A percentile compares a stretch with the other conserved stretches of the same genome.
Evolutionary conservation across 805 yeast genomes (phyloP).

Genomic region (Myxozyma lipomycoides): DNA sequence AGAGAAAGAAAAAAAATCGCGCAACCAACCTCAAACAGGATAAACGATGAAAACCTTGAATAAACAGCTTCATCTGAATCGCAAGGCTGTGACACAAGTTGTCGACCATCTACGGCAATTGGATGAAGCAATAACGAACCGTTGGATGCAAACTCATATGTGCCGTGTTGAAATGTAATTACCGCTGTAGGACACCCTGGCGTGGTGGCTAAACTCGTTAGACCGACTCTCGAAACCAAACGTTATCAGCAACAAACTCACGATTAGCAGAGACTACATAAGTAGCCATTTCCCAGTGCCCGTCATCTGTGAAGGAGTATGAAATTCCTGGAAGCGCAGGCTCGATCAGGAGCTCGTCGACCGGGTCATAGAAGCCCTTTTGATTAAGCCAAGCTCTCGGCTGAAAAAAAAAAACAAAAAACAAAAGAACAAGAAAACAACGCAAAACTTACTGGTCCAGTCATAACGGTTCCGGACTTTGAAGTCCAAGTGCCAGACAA

Average conservation of each 20-base stretch:
- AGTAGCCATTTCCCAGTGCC: slow-evolving; percentile 82
- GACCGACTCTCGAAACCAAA: neutral
- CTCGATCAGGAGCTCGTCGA: slow-evolving; percentile 88
- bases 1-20: neutral
- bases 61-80: slow-evolving; percentile 45
- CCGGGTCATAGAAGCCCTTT: slow-evolving; percentile 78
- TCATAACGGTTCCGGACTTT: slow-evolving; percentile 87
- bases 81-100: slow-evolving; percentile 84
- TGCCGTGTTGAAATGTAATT: slow-evolving; percentile 85
- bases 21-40: slow-evolving; percentile 17
- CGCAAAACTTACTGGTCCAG: slow-evolving; percentile 63
- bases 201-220: slow-evolving; percentile 39
- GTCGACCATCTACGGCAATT: slow-evolving; percentile 85
- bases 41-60: slow-evolving; percentile 66
- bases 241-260: slow-evolving; percentile 5
- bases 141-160: slow-evolving; percentile 56
- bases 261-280: slow-evolving; percentile 75
- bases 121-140: slow-evolving; percentile 73
- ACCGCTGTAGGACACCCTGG: slow-evolving; percentile 84
- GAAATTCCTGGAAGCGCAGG: slow-evolving; percentile 95
- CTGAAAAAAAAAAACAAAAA: neutral
- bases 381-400: neutral
- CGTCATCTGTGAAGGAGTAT: slow-evolving; percentile 89
- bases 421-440: neutral
- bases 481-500: slow-evolving; percentile 86